A percentile compares a stretch with the other conserved stretches of the same genome.
These are phyloP conservation scores for Tetrastigma voinierianum DNA, from an alignment of 164 flowering plant genomes.

Conservation along the genomic window DNA sequence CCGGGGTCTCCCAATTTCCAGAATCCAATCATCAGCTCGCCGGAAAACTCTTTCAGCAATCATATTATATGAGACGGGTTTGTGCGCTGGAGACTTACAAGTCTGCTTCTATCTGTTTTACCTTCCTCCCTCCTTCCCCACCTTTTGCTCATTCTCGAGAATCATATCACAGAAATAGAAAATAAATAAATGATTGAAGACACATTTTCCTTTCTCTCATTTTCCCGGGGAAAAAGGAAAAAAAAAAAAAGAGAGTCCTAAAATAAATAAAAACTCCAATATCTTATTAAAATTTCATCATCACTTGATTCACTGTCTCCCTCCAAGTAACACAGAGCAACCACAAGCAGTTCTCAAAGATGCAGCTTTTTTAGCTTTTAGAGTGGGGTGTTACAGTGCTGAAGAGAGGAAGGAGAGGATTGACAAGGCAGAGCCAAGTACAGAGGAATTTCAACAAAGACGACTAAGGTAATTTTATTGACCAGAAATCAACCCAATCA, in stretches of 20 bases:
- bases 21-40: constrained; percentile 32
- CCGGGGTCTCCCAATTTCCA: constrained; percentile 33
- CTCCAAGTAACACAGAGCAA: constrained; percentile 10
- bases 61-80: constrained; percentile 68
- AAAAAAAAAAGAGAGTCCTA: too few species aligned
- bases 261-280: too few species aligned
- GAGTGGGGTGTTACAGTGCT: constrained; percentile 33
- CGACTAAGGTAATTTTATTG: constrained; percentile 42
- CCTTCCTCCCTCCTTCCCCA: neutral
- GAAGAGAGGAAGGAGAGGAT: constrained; percentile 56
- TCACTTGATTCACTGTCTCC: too few species aligned
- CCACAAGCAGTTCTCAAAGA: constrained; percentile 39
- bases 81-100: constrained; percentile 83
- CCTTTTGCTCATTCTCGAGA: neutral
- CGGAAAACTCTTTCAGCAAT: constrained; percentile 33
- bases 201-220: too few species aligned
- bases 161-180: too few species aligned
- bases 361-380: constrained; percentile 43
- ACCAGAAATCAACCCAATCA: neutral
- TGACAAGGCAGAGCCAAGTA: constrained; percentile 42
- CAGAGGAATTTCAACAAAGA: constrained; percentile 54
- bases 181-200: too few species aligned
- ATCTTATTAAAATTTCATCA: too few species aligned
- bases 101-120: constrained; percentile 24
- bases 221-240: too few species aligned